Base-by-base conservation (phyloP, 75 land plant species). In the Pinus albicaulis region DNA sequence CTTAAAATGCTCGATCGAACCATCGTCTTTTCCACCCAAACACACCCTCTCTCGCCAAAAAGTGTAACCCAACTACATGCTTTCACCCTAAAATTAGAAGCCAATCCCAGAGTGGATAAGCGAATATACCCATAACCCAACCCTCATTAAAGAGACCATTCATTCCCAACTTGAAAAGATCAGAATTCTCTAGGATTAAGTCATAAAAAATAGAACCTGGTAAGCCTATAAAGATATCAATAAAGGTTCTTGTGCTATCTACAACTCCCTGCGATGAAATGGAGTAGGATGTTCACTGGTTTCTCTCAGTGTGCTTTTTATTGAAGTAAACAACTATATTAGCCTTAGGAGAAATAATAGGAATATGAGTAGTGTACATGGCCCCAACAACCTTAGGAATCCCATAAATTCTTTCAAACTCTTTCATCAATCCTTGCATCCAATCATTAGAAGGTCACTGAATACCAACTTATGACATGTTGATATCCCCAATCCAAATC, bases 381-480 rank as follows among this genome's bases (percentile, higher is more conserved):
- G 31, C 31, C 31, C 31, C 31, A 31, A 31, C 31, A 31, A 31
- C 31, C 31, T 31, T 31, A 31, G 31, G 31, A 31, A 31, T 31
- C 31, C 1, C 31, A 31, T 31, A 31, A 31, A 31, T 31, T 31
- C 31, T 31, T 31, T 31, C 31, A 31, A 31, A 31, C 2, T 2
- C 0, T 31, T 88, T 84, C 62, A 83, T 91, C 74, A 78, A 72
- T 60, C 66, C 62, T 26, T 82, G 63, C 7, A 60, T 34, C 3
- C 63, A 84, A 55, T 89, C 93, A 1, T 73, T 55, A 11, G 87
- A 82, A 3, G 97, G 99, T 97, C 99, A 96, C 58, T 88, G 91
- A 96, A 77, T 12, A 96, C 92, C 57, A 93, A 83, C 83, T 96
- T 96, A 85, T 96, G 99, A 73, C 99, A 96, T 75, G 99, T 96